phyloP scores from a whole-genome alignment of 148 eudicot species.

The Chenopodium suecicum region DNA sequence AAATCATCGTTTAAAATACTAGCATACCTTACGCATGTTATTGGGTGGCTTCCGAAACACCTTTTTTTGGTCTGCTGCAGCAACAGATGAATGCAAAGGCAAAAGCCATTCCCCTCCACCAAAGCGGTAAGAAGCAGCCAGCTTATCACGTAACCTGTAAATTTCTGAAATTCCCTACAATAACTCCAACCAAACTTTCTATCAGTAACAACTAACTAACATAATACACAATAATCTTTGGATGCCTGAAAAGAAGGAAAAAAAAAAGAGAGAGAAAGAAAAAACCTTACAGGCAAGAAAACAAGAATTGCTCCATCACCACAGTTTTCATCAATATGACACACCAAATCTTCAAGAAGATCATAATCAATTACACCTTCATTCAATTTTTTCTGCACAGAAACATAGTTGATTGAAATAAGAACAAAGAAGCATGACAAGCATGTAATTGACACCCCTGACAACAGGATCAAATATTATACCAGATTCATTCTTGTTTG shows the following conservation, averaged over 20 bases:
- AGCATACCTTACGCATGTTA: constrained; percentile 74
- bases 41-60: constrained; percentile 74
- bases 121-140: constrained; percentile 75
- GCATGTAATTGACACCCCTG: not conserved
- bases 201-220: not conserved
- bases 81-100: constrained; percentile 90
- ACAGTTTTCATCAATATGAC: constrained; percentile 78
- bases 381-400: constrained; percentile 70
- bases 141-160: constrained; percentile 62
- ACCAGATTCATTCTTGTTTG: constrained; percentile 87
- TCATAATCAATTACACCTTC: constrained; percentile 97
- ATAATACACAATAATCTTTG: not conserved
- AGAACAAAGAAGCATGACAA: constrained; percentile 7
- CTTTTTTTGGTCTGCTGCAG: constrained; percentile 84
- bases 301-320: constrained; percentile 88
- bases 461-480: constrained; percentile 23
- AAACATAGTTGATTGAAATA: constrained; percentile 16
- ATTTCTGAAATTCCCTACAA: constrained; percentile 90
- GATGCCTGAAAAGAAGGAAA: not conserved
- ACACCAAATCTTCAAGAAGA: constrained; percentile 93
- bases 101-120: constrained; percentile 91
- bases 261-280: no score
- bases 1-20: not conserved
- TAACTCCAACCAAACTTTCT: constrained; percentile 8
- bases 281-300: constrained; percentile 76